Evolutionary conservation across 257 asterid species (phyloP).

Genomic region (Fraxinus pennsylvanica): DNA sequence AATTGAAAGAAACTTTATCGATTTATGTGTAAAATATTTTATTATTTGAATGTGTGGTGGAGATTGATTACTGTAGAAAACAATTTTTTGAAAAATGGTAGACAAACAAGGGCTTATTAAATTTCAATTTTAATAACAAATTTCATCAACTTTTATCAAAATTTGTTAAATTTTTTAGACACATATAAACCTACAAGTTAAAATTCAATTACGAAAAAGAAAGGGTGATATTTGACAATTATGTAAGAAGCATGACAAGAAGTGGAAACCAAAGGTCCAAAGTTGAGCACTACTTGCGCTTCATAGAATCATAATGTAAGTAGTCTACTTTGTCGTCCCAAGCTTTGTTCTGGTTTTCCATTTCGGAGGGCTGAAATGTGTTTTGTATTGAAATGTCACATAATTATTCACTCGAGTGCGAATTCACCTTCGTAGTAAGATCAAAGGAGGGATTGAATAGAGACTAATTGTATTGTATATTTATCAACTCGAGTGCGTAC

Average conservation of each 20-base stretch:
- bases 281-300: neutral
- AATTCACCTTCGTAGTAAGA: neutral
- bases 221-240: neutral
- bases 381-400: neutral
- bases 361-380: neutral
- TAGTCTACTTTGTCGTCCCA: neutral
- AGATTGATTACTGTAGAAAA: no score
- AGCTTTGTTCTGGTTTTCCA: neutral
- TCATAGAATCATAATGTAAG: neutral
- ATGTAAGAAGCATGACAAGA: neutral
- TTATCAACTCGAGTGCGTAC: no score
- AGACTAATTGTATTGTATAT: no score
- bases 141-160: no score
- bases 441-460: no score
- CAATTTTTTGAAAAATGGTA: no score
- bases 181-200: neutral
- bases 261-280: neutral
- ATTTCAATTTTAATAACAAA: no score
- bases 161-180: no score
- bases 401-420: neutral
- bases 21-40: no score
- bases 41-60: no score
- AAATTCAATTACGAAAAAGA: neutral
- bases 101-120: no score
- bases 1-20: no score